These are phyloP conservation scores for Astragalus glycyphyllos DNA, from an alignment of 306 rosid species.

Conservation along the genomic window DNA sequence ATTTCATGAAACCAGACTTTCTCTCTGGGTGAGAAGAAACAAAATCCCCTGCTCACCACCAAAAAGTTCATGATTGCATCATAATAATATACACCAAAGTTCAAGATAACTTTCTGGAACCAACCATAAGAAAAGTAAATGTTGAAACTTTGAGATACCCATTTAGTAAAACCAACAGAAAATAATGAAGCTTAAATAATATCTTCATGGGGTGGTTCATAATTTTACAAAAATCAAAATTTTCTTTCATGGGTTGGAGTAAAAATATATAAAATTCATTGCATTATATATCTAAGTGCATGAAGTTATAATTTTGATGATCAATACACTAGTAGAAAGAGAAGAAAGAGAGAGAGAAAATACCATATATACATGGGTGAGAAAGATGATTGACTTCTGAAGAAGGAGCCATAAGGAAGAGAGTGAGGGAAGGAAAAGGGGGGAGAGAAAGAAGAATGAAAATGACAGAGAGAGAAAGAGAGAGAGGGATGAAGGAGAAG, in stretches of 20 bases:
- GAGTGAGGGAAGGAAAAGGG: constrained; percentile 32
- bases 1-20: constrained; percentile 92
- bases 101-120: constrained; percentile 17
- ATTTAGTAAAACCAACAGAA: constrained; percentile 16
- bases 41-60: constrained; percentile 76
- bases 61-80: constrained; percentile 24
- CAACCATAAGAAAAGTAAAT: constrained; percentile 37
- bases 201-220: constrained; percentile 28
- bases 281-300: constrained; percentile 14
- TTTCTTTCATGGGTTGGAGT: constrained; percentile 24
- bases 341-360: not conserved
- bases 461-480: constrained; percentile 48
- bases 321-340: constrained; percentile 13
- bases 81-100: not conserved
- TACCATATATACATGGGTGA: constrained; percentile 92
- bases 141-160: constrained; percentile 38
- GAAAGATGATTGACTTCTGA: constrained; percentile 76
- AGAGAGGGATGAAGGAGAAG: constrained; percentile 46
- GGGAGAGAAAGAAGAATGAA: constrained; percentile 44
- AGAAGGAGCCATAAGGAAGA: constrained; percentile 63
- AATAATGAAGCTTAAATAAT: constrained; percentile 6
- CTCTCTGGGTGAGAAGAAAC: constrained; percentile 80
- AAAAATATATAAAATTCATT: constrained; percentile 11
- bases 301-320: constrained; percentile 6
- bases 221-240: constrained; percentile 11